Base-by-base conservation (phyloP, 805 yeast species). In the Yamadazyma takamatsuzukensis region DNA sequence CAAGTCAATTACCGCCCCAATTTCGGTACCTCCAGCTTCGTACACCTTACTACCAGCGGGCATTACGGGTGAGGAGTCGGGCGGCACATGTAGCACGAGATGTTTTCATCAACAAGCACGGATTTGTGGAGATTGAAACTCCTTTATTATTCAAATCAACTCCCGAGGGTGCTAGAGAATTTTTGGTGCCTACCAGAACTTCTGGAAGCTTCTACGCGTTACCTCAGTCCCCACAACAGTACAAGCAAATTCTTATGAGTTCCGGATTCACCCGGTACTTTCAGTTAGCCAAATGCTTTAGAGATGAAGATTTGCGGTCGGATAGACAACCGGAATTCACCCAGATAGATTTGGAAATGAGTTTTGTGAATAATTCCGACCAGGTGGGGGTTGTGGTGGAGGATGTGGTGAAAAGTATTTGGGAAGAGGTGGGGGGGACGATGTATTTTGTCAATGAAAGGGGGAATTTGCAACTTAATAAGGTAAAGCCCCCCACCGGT, bases 261-360 rank as follows among this genome's bases (percentile, higher is more conserved):
- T 81, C 95, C 25, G 98, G 98, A 1, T 76, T 93, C 24, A 72
- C 82, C 32, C 70, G 76, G 30, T 93, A 93, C 57, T 93, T 76
- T 57, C 98, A 93, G 59, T 66, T 93, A 24, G 97, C 98, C 3
- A 80, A 76, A 49, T 93, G 99, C 55, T 93, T 93, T 55, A 71
- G 99, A 44, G 98, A 93, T 55, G 99, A 93, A 56, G 97, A 93
- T 59, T 69, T 93, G 36, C 72, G 99, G 38, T 80, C 86, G 1
- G 98, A 93, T 56, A 74, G 98, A 57, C 98, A 93, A 59, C 97
- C 97, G 0, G 98, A 93, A 54, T 93, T 93, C 55, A 93, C 98
- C 1, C 99, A 93, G 59, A 63, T 93, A n/a, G 99, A 93, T 67
- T 47, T 93, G 59, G 99, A 93, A 56, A 82, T 93, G 90, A 75